Percentiles rank a stretch among this genome's conserved stretches.
Conservation (phyloP, 768 basidiomycete species). For the Mycena rebaudengoi region DNA sequence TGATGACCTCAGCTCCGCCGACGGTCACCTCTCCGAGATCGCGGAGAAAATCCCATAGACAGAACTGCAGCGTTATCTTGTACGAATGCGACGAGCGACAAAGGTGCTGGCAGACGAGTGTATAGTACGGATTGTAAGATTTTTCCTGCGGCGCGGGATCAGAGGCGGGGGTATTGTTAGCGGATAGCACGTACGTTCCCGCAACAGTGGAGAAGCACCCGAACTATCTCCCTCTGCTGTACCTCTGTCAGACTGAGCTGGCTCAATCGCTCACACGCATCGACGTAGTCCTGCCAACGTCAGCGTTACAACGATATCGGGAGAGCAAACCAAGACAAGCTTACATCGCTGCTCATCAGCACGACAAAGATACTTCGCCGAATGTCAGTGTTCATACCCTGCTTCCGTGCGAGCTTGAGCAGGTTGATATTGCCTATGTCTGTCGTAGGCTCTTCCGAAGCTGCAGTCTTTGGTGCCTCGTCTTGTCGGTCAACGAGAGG, state of each 20-base stretch:
- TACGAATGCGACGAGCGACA: constrained; percentile 82
- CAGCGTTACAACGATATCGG: background rate
- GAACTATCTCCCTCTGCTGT: constrained; percentile 95
- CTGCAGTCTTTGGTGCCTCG: constrained; percentile 33
- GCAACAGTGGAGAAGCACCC: constrained; percentile 91
- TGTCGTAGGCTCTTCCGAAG: constrained; percentile 35
- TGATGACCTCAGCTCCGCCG: constrained; percentile 81
- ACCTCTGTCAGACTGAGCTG: constrained; percentile 86
- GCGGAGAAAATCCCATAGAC: constrained; percentile 95
- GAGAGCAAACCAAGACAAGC: constrained; percentile 31
- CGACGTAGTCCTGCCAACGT: constrained; percentile 84
- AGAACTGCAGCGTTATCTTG: constrained; percentile 93
- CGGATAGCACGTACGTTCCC: constrained; percentile 72
- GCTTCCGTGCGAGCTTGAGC: constrained; percentile 84
- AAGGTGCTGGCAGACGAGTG: constrained; percentile 86
- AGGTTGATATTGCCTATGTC: constrained; percentile 53
- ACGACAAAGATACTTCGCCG: constrained; percentile 91
- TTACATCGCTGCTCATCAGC: constrained; percentile 94
- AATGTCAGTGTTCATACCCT: constrained; percentile 99
- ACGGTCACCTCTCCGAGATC: constrained; percentile 87
- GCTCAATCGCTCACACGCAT: constrained; percentile 90
- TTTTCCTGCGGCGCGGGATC: constrained; percentile 69
- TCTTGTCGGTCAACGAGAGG: constrained; percentile 81
- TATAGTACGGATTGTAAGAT: constrained; percentile 94
- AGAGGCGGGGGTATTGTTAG: background rate